phyloP scores from a whole-genome alignment of 1,284 basidiomycete genomes.

The Blastosporella zonata region DNA sequence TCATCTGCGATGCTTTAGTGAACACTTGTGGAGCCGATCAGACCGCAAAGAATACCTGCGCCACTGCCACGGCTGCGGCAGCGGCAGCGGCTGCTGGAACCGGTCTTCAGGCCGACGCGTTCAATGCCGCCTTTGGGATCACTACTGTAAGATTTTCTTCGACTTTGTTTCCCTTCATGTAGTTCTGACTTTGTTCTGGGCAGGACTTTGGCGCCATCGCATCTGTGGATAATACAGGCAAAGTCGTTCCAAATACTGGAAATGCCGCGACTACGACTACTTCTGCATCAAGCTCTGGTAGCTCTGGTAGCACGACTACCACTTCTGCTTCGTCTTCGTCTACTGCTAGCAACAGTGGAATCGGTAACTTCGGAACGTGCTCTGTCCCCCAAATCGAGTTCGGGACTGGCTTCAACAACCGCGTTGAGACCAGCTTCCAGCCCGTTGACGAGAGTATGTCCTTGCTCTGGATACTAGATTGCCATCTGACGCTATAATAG shows the following conservation, averaged over 20 bases:
- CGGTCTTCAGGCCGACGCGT: slow-evolving; percentile 48
- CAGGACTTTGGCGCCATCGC: slow-evolving; percentile 32
- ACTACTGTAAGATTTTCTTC: slow-evolving; percentile 25
- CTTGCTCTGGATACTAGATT: not conserved
- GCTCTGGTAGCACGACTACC: slow-evolving; percentile 13
- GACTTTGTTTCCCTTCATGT: not conserved
- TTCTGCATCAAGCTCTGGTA: slow-evolving; percentile 12
- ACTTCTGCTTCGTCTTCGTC: slow-evolving; percentile 9
- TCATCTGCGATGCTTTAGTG: slow-evolving; percentile 47
- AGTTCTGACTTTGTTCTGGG: not conserved
- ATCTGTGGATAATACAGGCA: slow-evolving; percentile 35
- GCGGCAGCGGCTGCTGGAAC: slow-evolving; percentile 35
- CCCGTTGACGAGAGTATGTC: slow-evolving; percentile 42
- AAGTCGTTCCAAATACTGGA: slow-evolving; percentile 27
- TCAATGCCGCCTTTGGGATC: slow-evolving; percentile 49
- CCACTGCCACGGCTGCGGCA: slow-evolving; percentile 37
- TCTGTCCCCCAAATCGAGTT: slow-evolving; percentile 51
- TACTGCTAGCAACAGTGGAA: slow-evolving; percentile 19
- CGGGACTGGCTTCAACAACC: slow-evolving; percentile 46
- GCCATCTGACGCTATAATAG: slow-evolving; percentile 23
- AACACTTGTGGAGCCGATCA: slow-evolving; percentile 44
- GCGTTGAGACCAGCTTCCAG: slow-evolving; percentile 53
- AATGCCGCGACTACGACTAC: slow-evolving; percentile 7
- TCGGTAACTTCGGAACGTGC: slow-evolving; percentile 48
- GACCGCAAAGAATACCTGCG: slow-evolving; percentile 43